Evolutionary conservation across 495 filamentous ascomycete species (phyloP), one percentile per base, ranked within the genome.

Genomic region (Annulohypoxylon moriforme): DNA sequence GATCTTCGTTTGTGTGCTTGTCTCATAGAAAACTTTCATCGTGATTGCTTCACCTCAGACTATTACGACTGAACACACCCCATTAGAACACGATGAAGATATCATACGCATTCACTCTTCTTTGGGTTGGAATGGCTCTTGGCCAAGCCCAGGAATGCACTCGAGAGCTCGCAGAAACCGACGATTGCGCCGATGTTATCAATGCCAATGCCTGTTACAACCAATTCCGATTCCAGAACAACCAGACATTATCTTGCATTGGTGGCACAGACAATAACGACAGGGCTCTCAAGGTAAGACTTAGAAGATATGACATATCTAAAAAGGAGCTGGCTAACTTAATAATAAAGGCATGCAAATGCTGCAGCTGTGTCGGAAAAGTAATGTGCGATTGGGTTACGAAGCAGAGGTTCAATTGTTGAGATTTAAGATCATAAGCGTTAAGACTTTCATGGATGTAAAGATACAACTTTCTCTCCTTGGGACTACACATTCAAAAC

Each of bases 141-240:
- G 72, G 73, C 29, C 81, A 82, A 34, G 31, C 71, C 3, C 73
- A 75, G 1, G 76, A 76, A 46, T 84, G 81, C 65, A 78, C 65
- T 22, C 62, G 64, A 10, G 78, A 80, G 14, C 72, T 84, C 9
- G 72, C 77, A 0, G 64, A 69, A 0, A 79, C 76, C 10, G 76
- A 81, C 34, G 81, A 84, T 14, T 84, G 81, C 58, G 78, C 78
- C 22, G 79, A 76, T 27, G 81, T 84, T 49, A 79, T 82, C 58
- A 76, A 82, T 44, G 79, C 81, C 25, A 80, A 77, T 49, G 81
- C 81, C 22, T 84, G 81, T 69, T 84, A 84, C 65, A 84, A 84
- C 68, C 71, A 82, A 70, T 82, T 76, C 69, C 65, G 80, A 3
- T 84, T 78, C 60, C 65, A 27, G 16, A 62, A 76, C 67, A 68